Evolutionary conservation across 768 basidiomycete genomes (phyloP).

Genomic region (Mycena maculata): DNA sequence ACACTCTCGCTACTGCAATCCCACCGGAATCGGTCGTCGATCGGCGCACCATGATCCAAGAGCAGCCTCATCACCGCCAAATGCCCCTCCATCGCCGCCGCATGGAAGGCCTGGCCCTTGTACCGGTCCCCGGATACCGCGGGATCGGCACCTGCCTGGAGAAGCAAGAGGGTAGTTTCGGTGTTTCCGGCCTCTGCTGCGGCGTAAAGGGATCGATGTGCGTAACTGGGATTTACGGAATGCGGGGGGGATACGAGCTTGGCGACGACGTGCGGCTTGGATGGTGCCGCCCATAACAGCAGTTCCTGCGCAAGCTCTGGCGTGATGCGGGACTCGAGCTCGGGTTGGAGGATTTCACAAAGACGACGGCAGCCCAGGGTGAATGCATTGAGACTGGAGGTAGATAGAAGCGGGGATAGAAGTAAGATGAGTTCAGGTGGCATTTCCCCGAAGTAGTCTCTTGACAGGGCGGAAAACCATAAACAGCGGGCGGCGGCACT

Average conservation of each 20-base stretch:
- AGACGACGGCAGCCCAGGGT: conserved; percentile 1
- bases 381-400: background rate
- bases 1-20: background rate
- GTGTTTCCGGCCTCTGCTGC: background rate
- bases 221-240: background rate
- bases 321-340: conserved; percentile 13
- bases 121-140: background rate
- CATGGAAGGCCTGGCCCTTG: background rate
- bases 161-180: background rate
- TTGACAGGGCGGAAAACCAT: background rate
- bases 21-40: conserved; percentile 1
- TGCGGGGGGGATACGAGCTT: conserved; percentile 17
- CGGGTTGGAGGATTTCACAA: conserved; percentile 13
- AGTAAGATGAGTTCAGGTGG: conserved; percentile 15
- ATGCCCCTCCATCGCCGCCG: background rate
- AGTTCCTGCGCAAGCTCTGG: background rate
- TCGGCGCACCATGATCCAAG: conserved; percentile 12
- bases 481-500: too few relatives aligned
- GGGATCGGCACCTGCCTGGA: conserved; percentile 14
- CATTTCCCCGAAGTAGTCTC: background rate
- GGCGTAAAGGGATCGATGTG: background rate
- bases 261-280: conserved; percentile 1
- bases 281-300: conserved; percentile 1
- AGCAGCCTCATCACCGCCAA: conserved; percentile 10
- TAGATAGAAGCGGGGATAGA: background rate